Evolutionary conservation across 2,329 filamentous ascomycete genomes (phyloP).

Genomic region (Chalaropsis ovoidea): DNA sequence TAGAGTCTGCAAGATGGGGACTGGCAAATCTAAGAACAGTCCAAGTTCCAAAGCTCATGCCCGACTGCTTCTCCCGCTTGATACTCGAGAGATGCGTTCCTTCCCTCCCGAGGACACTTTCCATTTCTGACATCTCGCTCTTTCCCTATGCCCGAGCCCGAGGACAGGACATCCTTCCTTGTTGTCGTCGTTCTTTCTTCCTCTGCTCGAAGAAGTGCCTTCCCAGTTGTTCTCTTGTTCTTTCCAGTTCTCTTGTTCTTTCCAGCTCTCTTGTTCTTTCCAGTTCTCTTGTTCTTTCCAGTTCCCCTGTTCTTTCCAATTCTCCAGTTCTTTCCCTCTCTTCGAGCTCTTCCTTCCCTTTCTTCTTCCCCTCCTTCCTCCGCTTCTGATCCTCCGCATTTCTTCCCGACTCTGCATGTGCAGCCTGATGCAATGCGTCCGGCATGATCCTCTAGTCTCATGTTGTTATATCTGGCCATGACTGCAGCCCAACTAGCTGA

Average conservation of each 20-base stretch:
- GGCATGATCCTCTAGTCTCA: neutral
- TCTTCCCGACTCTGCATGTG: constrained; percentile 11
- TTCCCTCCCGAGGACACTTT: too few relatives aligned
- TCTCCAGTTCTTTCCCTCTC: neutral
- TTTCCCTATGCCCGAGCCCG: too few relatives aligned
- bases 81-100: too few relatives aligned
- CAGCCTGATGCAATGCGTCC: constrained; percentile 10
- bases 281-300: neutral
- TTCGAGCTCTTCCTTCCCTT: neutral
- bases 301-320: neutral
- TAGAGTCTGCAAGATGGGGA: too few relatives aligned
- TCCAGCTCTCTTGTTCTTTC: neutral
- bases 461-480: neutral
- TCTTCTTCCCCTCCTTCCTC: neutral
- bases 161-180: neutral
- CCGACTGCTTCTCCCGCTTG: too few relatives aligned
- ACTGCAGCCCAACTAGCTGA: neutral
- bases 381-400: neutral
- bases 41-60: too few relatives aligned
- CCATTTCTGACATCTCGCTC: too few relatives aligned
- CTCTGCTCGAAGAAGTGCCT: too few relatives aligned
- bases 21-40: too few relatives aligned
- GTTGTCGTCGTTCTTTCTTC: neutral
- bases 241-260: neutral
- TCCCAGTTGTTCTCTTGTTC: neutral